A percentile compares a stretch with the other conserved stretches of the same genome.
phyloP scores from a whole-genome alignment of 1,284 basidiomycete genomes.

The Cryptococcus floricola region DNA sequence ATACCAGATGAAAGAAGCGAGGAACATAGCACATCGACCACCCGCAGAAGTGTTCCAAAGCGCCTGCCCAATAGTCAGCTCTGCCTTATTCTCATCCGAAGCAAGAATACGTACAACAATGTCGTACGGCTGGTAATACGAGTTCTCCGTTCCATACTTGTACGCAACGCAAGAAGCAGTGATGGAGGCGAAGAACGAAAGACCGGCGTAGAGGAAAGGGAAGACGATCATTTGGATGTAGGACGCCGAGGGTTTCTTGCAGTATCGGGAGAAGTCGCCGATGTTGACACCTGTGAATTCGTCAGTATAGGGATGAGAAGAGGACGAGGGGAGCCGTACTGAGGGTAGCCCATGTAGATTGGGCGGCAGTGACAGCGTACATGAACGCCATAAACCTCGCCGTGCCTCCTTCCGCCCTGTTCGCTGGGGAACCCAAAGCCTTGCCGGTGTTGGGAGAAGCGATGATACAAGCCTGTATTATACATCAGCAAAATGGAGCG shows the following conservation, averaged over 20 bases:
- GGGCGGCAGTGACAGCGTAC: slow-evolving; percentile 32
- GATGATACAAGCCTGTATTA: slow-evolving; percentile 60
- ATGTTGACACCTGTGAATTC: slow-evolving; percentile 61
- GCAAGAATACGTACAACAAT: slow-evolving; percentile 52
- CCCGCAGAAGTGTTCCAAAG: slow-evolving; percentile 59
- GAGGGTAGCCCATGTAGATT: slow-evolving; percentile 41
- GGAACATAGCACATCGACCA: slow-evolving; percentile 68
- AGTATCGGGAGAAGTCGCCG: slow-evolving; percentile 57
- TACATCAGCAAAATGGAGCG: slow-evolving; percentile 21
- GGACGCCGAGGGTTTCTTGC: slow-evolving; percentile 37
- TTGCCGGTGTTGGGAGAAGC: slow-evolving; percentile 64
- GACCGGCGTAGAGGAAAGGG: slow-evolving; percentile 63
- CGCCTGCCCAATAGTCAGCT: slow-evolving; percentile 55
- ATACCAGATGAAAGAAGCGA: slow-evolving; percentile 62
- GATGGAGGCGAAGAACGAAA: slow-evolving; percentile 60
- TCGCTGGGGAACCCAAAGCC: slow-evolving; percentile 45
- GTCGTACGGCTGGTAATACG: slow-evolving; percentile 38
- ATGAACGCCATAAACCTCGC: slow-evolving; percentile 38
- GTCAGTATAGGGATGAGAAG: neutral
- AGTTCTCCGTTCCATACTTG: slow-evolving; percentile 55
- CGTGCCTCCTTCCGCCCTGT: slow-evolving; percentile 26
- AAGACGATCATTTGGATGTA: slow-evolving; percentile 67
- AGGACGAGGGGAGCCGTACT: slow-evolving; percentile 5
- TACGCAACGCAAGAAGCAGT: slow-evolving; percentile 58
- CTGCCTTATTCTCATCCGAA: slow-evolving; percentile 10